Evolutionary conservation across 208 protist genomes (phyloP).

Genomic region (Crithidia expoeki): DNA sequence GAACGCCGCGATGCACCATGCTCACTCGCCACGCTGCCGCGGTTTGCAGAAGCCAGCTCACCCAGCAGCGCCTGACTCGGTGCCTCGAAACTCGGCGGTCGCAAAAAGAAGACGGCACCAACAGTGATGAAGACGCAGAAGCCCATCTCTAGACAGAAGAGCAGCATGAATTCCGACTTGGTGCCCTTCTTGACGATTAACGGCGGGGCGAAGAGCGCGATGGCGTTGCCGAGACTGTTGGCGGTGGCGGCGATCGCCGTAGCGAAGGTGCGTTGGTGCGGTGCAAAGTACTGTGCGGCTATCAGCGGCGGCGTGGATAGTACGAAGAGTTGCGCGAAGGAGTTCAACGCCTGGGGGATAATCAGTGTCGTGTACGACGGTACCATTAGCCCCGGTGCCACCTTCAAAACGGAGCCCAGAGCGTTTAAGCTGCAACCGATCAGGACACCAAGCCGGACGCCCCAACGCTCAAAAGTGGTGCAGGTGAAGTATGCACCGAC

Average conservation of each 20-base stretch:
- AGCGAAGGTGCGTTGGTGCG: slow-evolving; percentile 61
- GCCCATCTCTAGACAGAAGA: slow-evolving; percentile 61
- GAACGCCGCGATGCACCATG: background rate
- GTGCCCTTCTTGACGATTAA: slow-evolving; percentile 55
- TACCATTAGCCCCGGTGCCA: slow-evolving; percentile 52
- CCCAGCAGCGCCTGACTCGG: slow-evolving; percentile 32
- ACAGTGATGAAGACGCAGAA: slow-evolving; percentile 51
- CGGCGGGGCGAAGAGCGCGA: slow-evolving; percentile 61
- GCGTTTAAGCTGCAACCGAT: slow-evolving; percentile 63
- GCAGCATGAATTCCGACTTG: slow-evolving; percentile 49
- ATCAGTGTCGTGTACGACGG: slow-evolving; percentile 60
- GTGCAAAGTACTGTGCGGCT: slow-evolving; percentile 68
- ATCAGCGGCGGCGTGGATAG: slow-evolving; percentile 77
- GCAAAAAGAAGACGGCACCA: slow-evolving; percentile 51
- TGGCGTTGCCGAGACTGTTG: slow-evolving; percentile 73
- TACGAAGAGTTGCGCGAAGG: slow-evolving; percentile 74
- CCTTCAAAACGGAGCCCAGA: slow-evolving; percentile 62
- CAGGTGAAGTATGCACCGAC: slow-evolving; percentile 65
- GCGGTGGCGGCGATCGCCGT: slow-evolving; percentile 66
- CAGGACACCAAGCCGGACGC: slow-evolving; percentile 61
- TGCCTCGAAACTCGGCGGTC: slow-evolving; percentile 43
- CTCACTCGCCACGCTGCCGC: background rate
- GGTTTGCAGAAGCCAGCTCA: slow-evolving; percentile 12
- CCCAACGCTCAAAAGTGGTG: slow-evolving; percentile 74
- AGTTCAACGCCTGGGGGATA: slow-evolving; percentile 55